phyloP scores from a whole-genome alignment of 2,329 filamentous ascomycete genomes.

The Teratosphaeria gauchensis region DNA sequence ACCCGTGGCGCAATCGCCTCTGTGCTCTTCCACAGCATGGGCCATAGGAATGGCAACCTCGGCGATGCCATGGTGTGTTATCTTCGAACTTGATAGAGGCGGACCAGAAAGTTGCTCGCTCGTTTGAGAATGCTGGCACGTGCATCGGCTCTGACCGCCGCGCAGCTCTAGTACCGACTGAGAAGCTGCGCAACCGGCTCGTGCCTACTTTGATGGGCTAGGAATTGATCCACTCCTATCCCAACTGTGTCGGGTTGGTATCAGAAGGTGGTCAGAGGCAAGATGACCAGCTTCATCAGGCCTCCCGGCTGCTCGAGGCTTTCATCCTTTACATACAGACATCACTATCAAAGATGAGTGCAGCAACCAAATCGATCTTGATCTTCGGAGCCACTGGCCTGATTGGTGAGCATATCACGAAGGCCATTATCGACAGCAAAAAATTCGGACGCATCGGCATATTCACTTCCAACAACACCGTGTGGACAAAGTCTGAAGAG shows the following conservation, averaged over 20 bases:
- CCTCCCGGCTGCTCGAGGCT: background rate
- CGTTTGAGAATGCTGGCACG: no score
- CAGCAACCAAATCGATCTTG: constrained; percentile 34
- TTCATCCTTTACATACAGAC: background rate
- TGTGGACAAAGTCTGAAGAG: constrained; percentile 40
- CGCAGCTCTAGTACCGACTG: background rate
- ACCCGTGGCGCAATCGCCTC: constrained; percentile 13
- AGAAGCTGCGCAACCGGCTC: no score
- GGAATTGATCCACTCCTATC: background rate
- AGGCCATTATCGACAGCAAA: constrained; percentile 39
- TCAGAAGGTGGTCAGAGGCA: background rate
- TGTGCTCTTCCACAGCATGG: constrained; percentile 32
- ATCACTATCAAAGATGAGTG: constrained; percentile 6
- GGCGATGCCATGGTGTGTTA: constrained; percentile 31
- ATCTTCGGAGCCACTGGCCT: constrained; percentile 45
- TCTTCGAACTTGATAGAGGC: background rate
- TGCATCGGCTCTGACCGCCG: no score
- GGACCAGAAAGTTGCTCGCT: background rate
- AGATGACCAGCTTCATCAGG: background rate
- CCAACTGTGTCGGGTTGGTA: background rate
- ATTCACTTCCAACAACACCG: constrained; percentile 46
- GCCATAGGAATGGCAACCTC: constrained; percentile 39
- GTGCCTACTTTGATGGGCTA: background rate
- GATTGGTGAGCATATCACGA: constrained; percentile 43
- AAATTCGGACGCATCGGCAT: constrained; percentile 45